Evolutionary conservation across 192 early-diverging fungal species (phyloP), one percentile per base, ranked within the genome.

Genomic region (Diversispora epigaea): DNA sequence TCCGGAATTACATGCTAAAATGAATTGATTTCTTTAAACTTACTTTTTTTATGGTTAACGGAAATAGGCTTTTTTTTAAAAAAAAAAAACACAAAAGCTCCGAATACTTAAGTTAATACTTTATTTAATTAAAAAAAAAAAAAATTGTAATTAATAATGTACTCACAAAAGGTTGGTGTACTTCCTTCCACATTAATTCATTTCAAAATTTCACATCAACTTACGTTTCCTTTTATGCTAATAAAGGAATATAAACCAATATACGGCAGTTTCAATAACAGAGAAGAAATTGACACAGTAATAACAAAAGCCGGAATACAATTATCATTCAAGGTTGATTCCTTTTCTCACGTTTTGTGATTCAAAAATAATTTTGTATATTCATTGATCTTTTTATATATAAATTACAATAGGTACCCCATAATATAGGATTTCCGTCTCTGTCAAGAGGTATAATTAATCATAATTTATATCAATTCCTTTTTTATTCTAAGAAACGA

Each of bases 181-280:
- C 25, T 32, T 32, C 25, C 0, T 32, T 32, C 25, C 25, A 2
- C 2, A 32, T 32, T 32, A 32, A 32, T 32, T 32, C 2, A 32
- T 32, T 32, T 32, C 25, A 32, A 32, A 2, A 2, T 32, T 32
- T 32, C 2, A 32, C 25, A 32, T 1, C 25, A 32, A 32, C 25
- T 32, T 32, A 32, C 25, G 25, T 32, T 32, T 32, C 25, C 25
- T 32, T 32, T 32, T 32, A 32, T 32, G 25, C 25, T 50, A 50
- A 12, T 5, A 50, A 63, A 63, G 61, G 61, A 40, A 63, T 40
- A 15, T 40, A 63, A 63, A 32, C 61, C 61, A 15, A 63, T 43
- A 63, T 63, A 63, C 32, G 61, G 61, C 6, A 40, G 25, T 22
- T 63, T 63, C 15, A 39, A 22, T 39, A 15, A 32, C 4, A 63